phyloP scores from a whole-genome alignment of 208 protist genomes.

The Hexamita inflata region DNA sequence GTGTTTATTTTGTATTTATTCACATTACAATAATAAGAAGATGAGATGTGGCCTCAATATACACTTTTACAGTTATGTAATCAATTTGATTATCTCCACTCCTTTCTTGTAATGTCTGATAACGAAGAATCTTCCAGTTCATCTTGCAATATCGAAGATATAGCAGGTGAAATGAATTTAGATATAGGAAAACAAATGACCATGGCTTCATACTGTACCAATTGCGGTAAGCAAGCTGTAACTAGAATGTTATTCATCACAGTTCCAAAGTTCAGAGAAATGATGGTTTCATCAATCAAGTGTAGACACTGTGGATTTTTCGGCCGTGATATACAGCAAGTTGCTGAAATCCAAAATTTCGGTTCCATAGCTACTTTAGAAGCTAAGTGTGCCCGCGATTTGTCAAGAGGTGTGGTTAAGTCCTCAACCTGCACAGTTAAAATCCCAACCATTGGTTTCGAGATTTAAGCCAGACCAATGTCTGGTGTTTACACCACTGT shows the following conservation, averaged over 20 bases:
- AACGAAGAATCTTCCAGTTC: too few relatives aligned
- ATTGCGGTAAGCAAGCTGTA: slow-evolving; percentile 52
- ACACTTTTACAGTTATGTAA: too few relatives aligned
- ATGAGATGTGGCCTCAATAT: too few relatives aligned
- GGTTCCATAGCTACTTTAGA: slow-evolving; percentile 42
- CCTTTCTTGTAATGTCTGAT: too few relatives aligned
- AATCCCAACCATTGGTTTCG: slow-evolving; percentile 70
- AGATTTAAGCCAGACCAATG: slow-evolving; percentile 61
- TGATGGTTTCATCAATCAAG: slow-evolving; percentile 51
- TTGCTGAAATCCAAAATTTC: slow-evolving; percentile 36
- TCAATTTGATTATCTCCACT: too few relatives aligned
- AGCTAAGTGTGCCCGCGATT: slow-evolving; percentile 47
- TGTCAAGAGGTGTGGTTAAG: slow-evolving; percentile 72
- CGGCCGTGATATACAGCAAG: slow-evolving; percentile 48
- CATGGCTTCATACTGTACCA: too few relatives aligned
- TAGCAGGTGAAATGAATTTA: too few relatives aligned
- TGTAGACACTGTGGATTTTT: slow-evolving; percentile 56
- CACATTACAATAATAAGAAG: too few relatives aligned
- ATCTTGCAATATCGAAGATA: too few relatives aligned
- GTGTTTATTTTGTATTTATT: too few relatives aligned
- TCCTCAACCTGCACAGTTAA: slow-evolving; percentile 64
- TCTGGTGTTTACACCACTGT: slow-evolving; percentile 55
- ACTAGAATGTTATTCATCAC: slow-evolving; percentile 52
- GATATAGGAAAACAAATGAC: too few relatives aligned
- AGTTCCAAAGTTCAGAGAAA: slow-evolving; percentile 53